These are phyloP conservation scores for Dalbergia cultrata DNA, from an alignment of 306 rosid species.

Conservation along the genomic window DNA sequence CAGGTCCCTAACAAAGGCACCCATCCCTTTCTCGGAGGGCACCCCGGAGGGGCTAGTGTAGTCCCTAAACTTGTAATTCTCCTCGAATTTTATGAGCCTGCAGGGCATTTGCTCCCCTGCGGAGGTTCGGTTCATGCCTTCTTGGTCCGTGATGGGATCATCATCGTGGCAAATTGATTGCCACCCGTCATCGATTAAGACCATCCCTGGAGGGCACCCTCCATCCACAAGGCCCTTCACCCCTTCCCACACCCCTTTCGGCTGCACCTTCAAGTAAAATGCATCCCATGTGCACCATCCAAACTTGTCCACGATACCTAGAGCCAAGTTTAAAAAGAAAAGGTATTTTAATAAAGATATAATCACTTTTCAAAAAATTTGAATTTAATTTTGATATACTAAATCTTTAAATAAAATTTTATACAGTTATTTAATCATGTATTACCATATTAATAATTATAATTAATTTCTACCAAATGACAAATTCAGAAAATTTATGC, in stretches of 20 bases:
- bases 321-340: neutral
- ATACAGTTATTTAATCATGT: too few species aligned
- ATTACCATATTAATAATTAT: too few species aligned
- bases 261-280: constrained; percentile 77
- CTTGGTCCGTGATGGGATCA: constrained; percentile 49
- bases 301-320: constrained; percentile 63
- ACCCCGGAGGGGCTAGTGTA: constrained; percentile 23
- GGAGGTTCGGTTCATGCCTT: constrained; percentile 56
- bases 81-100: constrained; percentile 63
- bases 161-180: constrained; percentile 69
- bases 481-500: too few species aligned
- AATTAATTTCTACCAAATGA: too few species aligned
- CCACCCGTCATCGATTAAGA: constrained; percentile 85
- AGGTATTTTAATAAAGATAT: too few species aligned
- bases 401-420: too few species aligned
- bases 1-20: constrained; percentile 67
- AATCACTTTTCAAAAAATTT: too few species aligned
- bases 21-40: constrained; percentile 52
- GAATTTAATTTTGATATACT: too few species aligned
- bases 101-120: constrained; percentile 85
- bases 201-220: constrained; percentile 83
- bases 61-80: constrained; percentile 67
- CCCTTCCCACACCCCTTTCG: constrained; percentile 66
- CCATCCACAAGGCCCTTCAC: constrained; percentile 67
- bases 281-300: constrained; percentile 97